Percentiles rank a stretch among this genome's conserved stretches.
Evolutionary conservation across 495 filamentous ascomycete genomes (phyloP).

Genomic region (Astrothelium subdiscretum): DNA sequence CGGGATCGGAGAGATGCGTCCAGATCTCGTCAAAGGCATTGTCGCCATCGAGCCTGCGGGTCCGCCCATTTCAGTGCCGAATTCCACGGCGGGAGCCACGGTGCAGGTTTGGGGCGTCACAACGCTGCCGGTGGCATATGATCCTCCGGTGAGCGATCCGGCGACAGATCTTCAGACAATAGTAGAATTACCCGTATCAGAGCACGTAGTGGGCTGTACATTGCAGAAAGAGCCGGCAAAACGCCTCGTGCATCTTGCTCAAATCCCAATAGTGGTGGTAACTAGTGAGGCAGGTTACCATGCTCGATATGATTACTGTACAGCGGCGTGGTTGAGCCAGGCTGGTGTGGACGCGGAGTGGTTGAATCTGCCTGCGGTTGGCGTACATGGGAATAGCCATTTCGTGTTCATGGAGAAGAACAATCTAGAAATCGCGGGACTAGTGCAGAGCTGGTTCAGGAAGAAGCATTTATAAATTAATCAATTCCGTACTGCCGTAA

Average conservation of each 20-base stretch:
- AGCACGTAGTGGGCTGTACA: slow-evolving; percentile 22
- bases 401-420: slow-evolving; percentile 52
- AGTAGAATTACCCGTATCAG: background rate
- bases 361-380: slow-evolving; percentile 33
- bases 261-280: slow-evolving; percentile 36
- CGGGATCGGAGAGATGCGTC: slow-evolving; percentile 21
- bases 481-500: too few relatives aligned
- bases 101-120: slow-evolving; percentile 25
- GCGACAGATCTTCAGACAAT: slow-evolving; percentile 17
- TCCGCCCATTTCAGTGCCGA: slow-evolving; percentile 15
- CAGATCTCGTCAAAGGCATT: slow-evolving; percentile 14
- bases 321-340: slow-evolving; percentile 41
- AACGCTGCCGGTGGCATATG: slow-evolving; percentile 30
- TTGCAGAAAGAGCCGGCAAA: slow-evolving; percentile 39
- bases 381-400: slow-evolving; percentile 47
- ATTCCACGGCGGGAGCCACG: slow-evolving; percentile 4
- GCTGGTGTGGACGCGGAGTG: slow-evolving; percentile 39
- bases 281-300: slow-evolving; percentile 46
- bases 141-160: slow-evolving; percentile 30
- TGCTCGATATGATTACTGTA: slow-evolving; percentile 45
- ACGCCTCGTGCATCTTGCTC: slow-evolving; percentile 37
- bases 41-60: slow-evolving; percentile 25
- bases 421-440: slow-evolving; percentile 27
- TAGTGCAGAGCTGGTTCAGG: background rate
- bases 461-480: background rate